Base-by-base conservation (phyloP, 768 basidiomycete species). In the Leccinum rimulosum region DNA sequence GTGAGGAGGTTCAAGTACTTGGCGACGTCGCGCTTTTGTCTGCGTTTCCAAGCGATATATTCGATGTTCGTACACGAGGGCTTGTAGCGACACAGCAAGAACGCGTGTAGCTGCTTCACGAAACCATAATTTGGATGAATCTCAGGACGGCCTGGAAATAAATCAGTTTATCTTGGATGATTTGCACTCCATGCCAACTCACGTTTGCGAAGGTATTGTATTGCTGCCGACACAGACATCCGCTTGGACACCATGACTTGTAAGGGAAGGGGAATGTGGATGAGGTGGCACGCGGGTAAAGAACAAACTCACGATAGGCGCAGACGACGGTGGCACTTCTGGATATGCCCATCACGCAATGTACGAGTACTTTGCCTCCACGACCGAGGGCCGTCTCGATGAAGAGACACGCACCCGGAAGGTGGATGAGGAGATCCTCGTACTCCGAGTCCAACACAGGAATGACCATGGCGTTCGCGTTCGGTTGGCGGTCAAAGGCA, bases 321-420 rank as follows among this genome's bases (percentile, higher is more conserved):
- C 79, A 80, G 27, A 85, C 75, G 27, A 83, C 80, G 9, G 88
- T 84, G 40, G 83, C 76, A 62, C 87, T 89, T 61, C 89, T 77
- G 0, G 86, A 91, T 8, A 90, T 73, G 6, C 89, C 89, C 82
- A 88, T 86, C 10, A 84, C 75, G 66, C 89, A 90, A 61, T 91
- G 89, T 14, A 90, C 84, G 10, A 91, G 79, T 6, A 89, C 82
- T 50, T 75, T 78, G 0, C 87, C 87, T 27, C 80, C 79, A 7
- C 61, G 25, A 9, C 74, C 68, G 43, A 91, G 62, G 4, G 88
- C 86, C 22, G 75, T 61, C 62, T 86, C 78, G 31, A 91, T 89
- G 69, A 89, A 91, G 14, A 66, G 70, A 65, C 85, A 86, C 10
- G 84, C 78, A 17, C 68, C 59, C 3, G 86, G 83, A 2, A 91